Percentiles rank a stretch among this genome's conserved stretches.
Evolutionary conservation across 805 yeast genomes (phyloP).

Genomic region (Wickerhamomyces kurtzmanii): DNA sequence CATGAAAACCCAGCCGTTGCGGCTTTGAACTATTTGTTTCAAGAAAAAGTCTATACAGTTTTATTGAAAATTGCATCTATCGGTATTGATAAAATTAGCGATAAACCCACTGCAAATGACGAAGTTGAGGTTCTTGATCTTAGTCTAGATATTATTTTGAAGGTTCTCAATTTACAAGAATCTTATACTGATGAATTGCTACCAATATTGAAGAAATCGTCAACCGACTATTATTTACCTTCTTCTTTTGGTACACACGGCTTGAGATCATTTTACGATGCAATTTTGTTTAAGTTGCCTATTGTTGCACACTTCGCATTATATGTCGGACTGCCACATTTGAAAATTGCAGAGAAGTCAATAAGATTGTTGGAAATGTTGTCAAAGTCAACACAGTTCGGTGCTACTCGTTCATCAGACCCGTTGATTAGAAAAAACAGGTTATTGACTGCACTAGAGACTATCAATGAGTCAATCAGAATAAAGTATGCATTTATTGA

Average conservation of each 20-base stretch:
- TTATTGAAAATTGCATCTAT: slow-evolving; percentile 46
- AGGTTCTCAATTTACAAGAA: slow-evolving; percentile 42
- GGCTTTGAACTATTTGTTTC: slow-evolving; percentile 51
- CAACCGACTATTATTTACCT: slow-evolving; percentile 17
- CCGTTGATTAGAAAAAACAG: slow-evolving; percentile 43
- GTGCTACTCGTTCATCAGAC: slow-evolving; percentile 17
- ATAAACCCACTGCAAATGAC: slow-evolving; percentile 22
- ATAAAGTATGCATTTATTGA: slow-evolving; percentile 65
- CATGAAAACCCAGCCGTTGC: slow-evolving; percentile 66
- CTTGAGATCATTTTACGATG: slow-evolving; percentile 56
- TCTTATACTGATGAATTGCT: slow-evolving; percentile 47
- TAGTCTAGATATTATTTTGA: slow-evolving; percentile 34
- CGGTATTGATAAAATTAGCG: slow-evolving; percentile 50
- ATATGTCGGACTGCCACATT: slow-evolving; percentile 53
- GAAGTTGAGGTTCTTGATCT: slow-evolving; percentile 26
- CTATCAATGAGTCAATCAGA: slow-evolving; percentile 69
- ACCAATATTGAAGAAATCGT: slow-evolving; percentile 34
- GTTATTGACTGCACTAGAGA: slow-evolving; percentile 59
- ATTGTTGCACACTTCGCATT: slow-evolving; percentile 66
- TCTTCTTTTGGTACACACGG: slow-evolving; percentile 45
- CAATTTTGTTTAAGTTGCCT: slow-evolving; percentile 61
- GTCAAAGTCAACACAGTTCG: slow-evolving; percentile 38
- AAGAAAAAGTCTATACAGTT: slow-evolving; percentile 42
- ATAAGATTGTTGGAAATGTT: slow-evolving; percentile 43
- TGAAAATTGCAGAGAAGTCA: slow-evolving; percentile 40